phyloP scores from a whole-genome alignment of 2,329 filamentous ascomycete genomes.

The Colletotrichum lupini region DNA sequence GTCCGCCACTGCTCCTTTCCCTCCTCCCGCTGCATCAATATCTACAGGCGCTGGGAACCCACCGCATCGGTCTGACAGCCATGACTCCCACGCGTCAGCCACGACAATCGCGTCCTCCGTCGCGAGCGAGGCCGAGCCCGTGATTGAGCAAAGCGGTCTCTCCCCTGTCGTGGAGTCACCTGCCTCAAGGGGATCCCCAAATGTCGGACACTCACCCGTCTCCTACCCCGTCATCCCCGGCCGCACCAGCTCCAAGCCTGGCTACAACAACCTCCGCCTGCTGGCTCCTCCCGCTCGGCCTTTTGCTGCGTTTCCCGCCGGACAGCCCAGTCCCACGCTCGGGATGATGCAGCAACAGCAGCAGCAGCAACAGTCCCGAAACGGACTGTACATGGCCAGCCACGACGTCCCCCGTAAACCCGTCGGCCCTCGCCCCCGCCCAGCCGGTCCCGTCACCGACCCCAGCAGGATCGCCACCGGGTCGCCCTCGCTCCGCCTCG shows the following conservation, averaged over 20 bases:
- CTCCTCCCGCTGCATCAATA: not conserved
- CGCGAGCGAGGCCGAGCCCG: conserved; percentile 36
- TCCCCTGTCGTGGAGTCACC: conserved; percentile 64
- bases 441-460: conserved; percentile 12
- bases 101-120: conserved; percentile 52
- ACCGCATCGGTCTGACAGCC: conserved; percentile 33
- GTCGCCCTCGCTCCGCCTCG: conserved; percentile 51
- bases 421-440: conserved; percentile 1
- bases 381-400: conserved; percentile 33
- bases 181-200: conserved; percentile 38
- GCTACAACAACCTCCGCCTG: conserved; percentile 42
- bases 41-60: not conserved
- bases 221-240: conserved; percentile 45
- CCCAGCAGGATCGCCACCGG: conserved; percentile 27
- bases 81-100: conserved; percentile 41
- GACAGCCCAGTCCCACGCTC: conserved; percentile 56
- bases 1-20: conserved; percentile 14
- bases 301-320: conserved; percentile 47
- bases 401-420: conserved; percentile 31
- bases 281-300: conserved; percentile 48
- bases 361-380: conserved; percentile 28
- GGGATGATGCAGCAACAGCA: conserved; percentile 44
- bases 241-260: conserved; percentile 27
- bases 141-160: conserved; percentile 46
- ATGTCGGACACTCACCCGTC: conserved; percentile 45